phyloP scores from a whole-genome alignment of 2,329 filamentous ascomycete genomes.

The Massarina eburnea region DNA sequence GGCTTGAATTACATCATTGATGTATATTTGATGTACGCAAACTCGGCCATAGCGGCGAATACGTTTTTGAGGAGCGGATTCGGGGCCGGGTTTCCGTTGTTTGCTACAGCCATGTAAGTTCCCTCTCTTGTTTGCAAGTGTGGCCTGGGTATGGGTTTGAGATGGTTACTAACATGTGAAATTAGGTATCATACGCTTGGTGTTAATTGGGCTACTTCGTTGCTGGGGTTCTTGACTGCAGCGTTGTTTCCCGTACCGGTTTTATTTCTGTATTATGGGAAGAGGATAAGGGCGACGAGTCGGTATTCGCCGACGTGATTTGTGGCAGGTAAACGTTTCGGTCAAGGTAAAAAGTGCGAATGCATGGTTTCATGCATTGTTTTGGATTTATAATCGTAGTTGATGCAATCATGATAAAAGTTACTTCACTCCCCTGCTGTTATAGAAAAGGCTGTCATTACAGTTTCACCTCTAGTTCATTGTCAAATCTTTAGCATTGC shows the following conservation, averaged over 20 bases:
- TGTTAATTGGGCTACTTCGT: constrained; percentile 1
- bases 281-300: constrained; percentile 4
- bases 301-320: no score
- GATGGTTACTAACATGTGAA: background rate
- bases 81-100: constrained; percentile 23
- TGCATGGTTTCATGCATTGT: no score
- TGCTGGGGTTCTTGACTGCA: constrained; percentile 4
- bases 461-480: no score
- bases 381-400: no score
- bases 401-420: no score
- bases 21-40: constrained; percentile 43
- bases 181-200: constrained; percentile 3
- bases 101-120: constrained; percentile 17
- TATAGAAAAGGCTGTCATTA: no score
- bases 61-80: constrained; percentile 21
- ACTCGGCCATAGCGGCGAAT: constrained; percentile 26
- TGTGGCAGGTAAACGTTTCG: no score
- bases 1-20: constrained; percentile 51
- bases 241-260: constrained; percentile 5
- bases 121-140: no score
- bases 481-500: no score
- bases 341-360: no score
- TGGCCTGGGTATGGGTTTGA: background rate
- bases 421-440: no score
- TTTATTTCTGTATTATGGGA: constrained; percentile 6